Base-by-base conservation (phyloP, 805 yeast genomes). In the Starmerella davenportii region DNA sequence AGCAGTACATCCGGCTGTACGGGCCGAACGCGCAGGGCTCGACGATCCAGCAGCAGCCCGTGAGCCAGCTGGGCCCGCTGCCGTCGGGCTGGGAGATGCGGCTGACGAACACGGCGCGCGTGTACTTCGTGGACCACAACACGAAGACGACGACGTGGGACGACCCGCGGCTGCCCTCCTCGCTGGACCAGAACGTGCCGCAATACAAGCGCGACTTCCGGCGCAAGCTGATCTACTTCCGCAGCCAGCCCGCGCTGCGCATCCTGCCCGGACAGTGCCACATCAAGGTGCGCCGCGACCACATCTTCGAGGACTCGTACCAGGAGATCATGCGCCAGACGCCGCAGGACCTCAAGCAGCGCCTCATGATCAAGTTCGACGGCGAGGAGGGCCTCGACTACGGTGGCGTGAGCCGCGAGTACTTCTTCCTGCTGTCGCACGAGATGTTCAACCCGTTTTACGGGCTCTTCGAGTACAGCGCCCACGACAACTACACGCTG, bases 41-140 rank as follows among this genome's bases (percentile, higher is more conserved):
- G 4, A 82, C 95, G 17, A 82, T 87, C 50, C 95, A 85, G 63
- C 96, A 90, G 52, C 98, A 90, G 64, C 94, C 96, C 23, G 94
- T 90, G 11, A 79, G 93, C 33, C 96, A 92, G 56, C 68, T 90
- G 59, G 98, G 98, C 15, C 98, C 98, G 38, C 67, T 90, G 55
- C 99, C 99, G 35, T 74, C 87, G 39, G 99, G 99, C 39, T 90
- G 99, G 99, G 99, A 90, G 65, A 90, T 90, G 99, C 79, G 99
- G 62, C 70, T 90, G 55, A 92, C 99, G 32, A 90, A 90, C 60
- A 90, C 98, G 1, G 95, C 98, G 8, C 74, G 99, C 59, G 98
- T 90, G 18, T 90, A 90, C 60, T 90, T 90, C 59, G 99, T 90
- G 48, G 99, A 90, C 60, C 99, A 90, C 65, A 90, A 90, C 62